These are phyloP conservation scores for Puccinia novopanici DNA, from an alignment of 1,284 basidiomycete species.

Conservation along the genomic window DNA sequence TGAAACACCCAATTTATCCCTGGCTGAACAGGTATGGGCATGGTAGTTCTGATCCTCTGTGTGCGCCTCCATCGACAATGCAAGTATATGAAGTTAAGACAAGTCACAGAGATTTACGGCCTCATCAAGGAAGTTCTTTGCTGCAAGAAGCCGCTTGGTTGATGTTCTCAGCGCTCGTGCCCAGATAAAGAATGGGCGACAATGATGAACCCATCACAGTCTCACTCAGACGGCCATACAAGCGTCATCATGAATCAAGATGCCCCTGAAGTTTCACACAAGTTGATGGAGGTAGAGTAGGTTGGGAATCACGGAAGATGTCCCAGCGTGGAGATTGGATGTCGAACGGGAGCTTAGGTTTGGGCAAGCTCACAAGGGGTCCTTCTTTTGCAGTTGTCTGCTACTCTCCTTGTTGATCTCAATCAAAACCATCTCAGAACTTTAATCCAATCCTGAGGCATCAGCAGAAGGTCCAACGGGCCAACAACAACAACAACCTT, in stretches of 20 bases:
- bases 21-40: too few species aligned
- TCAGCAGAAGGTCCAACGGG: background rate
- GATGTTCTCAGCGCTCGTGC: background rate
- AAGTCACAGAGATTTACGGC: conserved; percentile 16
- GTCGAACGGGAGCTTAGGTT: conserved; percentile 38
- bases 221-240: background rate
- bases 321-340: conserved; percentile 32
- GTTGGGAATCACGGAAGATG: conserved; percentile 15
- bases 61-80: background rate
- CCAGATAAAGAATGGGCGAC: conserved; percentile 8
- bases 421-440: conserved; percentile 30
- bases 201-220: conserved; percentile 16
- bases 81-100: conserved; percentile 26
- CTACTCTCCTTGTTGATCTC: conserved; percentile 42
- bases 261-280: background rate
- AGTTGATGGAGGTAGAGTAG: background rate
- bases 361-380: conserved; percentile 36
- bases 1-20: conserved; percentile 70
- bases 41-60: too few species aligned
- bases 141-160: background rate
- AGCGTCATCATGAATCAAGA: background rate
- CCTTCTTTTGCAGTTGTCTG: conserved; percentile 40
- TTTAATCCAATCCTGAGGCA: too few species aligned
- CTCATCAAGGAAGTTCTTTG: conserved; percentile 16
- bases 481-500: conserved; percentile 3